These are phyloP conservation scores for Ogataea parapolymorpha DNA, from an alignment of 805 yeast genomes.

Conservation along the genomic window DNA sequence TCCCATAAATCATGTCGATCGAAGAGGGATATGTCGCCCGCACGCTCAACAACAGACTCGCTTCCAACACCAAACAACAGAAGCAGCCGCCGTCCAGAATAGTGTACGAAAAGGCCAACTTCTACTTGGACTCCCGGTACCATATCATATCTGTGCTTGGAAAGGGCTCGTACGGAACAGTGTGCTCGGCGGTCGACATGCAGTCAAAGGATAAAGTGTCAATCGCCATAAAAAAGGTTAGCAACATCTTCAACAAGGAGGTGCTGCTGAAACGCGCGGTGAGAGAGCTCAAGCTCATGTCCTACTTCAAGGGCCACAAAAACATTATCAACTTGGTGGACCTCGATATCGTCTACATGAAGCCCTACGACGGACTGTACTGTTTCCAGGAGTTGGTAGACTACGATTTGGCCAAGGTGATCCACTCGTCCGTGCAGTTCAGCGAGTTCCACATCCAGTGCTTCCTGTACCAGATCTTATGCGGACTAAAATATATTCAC, in stretches of 20 bases:
- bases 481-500: constrained; percentile 87
- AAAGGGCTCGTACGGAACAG: constrained; percentile 84
- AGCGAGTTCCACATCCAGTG: constrained; percentile 80
- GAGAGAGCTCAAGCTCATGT: constrained; percentile 78
- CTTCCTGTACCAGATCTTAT: constrained; percentile 74
- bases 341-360: constrained; percentile 60
- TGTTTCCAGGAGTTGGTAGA: constrained; percentile 86
- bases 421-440: constrained; percentile 70
- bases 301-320: constrained; percentile 79
- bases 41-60: constrained; percentile 13
- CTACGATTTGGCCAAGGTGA: constrained; percentile 76
- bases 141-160: constrained; percentile 60
- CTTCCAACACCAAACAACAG: constrained; percentile 13
- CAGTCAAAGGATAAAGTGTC: constrained; percentile 34
- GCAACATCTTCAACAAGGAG: constrained; percentile 63
- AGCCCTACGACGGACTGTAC: constrained; percentile 82
- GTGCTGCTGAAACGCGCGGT: constrained; percentile 74
- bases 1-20: constrained; percentile 9
- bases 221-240: constrained; percentile 80
- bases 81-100: constrained; percentile 20
- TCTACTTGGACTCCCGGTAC: constrained; percentile 62
- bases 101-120: constrained; percentile 51
- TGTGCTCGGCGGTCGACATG: constrained; percentile 69
- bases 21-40: constrained; percentile 16
- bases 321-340: constrained; percentile 75